These are phyloP conservation scores for Meira miltonrushii DNA, from an alignment of 1,284 basidiomycete species.

Conservation along the genomic window DNA sequence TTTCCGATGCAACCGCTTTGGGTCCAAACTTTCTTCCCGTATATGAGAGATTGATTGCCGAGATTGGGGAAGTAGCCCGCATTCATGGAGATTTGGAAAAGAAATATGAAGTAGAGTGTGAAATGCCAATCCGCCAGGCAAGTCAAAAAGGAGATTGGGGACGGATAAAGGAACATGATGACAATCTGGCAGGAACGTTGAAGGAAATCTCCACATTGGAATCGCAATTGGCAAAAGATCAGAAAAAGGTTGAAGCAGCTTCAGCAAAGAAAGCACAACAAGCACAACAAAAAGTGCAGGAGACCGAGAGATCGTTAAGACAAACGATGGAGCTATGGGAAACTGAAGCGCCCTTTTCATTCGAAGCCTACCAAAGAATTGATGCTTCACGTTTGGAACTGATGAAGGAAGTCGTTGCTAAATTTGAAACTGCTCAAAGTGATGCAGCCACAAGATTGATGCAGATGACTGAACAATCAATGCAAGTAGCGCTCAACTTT, in stretches of 20 bases:
- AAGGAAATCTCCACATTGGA: conserved; percentile 47
- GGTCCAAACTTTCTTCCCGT: conserved; percentile 43
- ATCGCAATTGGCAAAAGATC: conserved; percentile 42
- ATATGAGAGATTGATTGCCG: conserved; percentile 34
- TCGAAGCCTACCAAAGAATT: conserved; percentile 43
- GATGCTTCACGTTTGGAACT: conserved; percentile 41
- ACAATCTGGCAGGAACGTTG: conserved; percentile 30
- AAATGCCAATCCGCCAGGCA: conserved; percentile 45
- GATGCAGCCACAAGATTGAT: conserved; percentile 41
- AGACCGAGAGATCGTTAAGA: conserved; percentile 35
- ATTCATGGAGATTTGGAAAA: conserved; percentile 40
- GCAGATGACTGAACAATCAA: conserved; percentile 40
- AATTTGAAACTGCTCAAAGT: conserved; percentile 40
- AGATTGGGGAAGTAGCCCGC: conserved; percentile 47
- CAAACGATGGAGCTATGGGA: conserved; percentile 38
- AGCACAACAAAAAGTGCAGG: conserved; percentile 30
- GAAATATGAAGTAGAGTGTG: conserved; percentile 48
- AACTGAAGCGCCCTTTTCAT: conserved; percentile 34
- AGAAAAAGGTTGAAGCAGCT: conserved; percentile 40
- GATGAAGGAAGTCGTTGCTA: conserved; percentile 41
- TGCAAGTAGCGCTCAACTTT: conserved; percentile 37
- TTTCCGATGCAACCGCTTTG: conserved; percentile 39
- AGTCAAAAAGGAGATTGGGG: conserved; percentile 41
- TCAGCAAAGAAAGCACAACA: conserved; percentile 38
- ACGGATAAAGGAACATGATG: conserved; percentile 36